phyloP scores from a whole-genome alignment of 352 stramenopile genomes.

The Discostella stelligera region DNA sequence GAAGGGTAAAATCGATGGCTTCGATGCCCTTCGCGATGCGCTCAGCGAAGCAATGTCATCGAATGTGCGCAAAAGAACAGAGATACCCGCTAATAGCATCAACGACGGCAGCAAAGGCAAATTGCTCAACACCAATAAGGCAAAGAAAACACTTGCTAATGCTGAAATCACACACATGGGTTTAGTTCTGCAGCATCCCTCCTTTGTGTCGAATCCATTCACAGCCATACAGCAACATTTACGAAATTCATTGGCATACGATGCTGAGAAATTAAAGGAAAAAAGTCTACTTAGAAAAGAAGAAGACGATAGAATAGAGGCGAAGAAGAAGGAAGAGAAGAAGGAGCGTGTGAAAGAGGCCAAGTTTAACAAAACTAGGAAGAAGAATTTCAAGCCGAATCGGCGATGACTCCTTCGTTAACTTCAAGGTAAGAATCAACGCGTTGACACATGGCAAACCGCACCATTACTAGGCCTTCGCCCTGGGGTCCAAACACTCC shows the following conservation, averaged over 20 bases:
- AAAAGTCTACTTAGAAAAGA: slow-evolving; percentile 21
- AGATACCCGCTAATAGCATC: neutral
- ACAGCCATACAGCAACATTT: slow-evolving; percentile 72
- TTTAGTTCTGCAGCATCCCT: slow-evolving; percentile 73
- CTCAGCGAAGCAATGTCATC: slow-evolving; percentile 19
- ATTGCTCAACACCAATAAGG: slow-evolving; percentile 56
- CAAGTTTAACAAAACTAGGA: slow-evolving; percentile 33
- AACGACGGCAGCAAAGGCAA: neutral
- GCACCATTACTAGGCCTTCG: slow-evolving; percentile 59
- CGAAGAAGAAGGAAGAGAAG: slow-evolving; percentile 48
- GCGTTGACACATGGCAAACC: neutral
- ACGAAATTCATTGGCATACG: slow-evolving; percentile 57
- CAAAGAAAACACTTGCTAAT: slow-evolving; percentile 54
- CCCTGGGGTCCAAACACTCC: slow-evolving; percentile 17
- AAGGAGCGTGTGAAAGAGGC: slow-evolving; percentile 39
- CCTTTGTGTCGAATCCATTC: slow-evolving; percentile 75
- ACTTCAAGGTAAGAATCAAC: neutral
- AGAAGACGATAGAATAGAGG: slow-evolving; percentile 24
- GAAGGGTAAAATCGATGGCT: slow-evolving; percentile 69
- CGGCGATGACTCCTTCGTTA: slow-evolving; percentile 5
- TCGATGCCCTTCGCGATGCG: slow-evolving; percentile 70
- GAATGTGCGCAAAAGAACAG: too few relatives aligned
- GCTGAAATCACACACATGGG: slow-evolving; percentile 66
- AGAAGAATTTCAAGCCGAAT: slow-evolving; percentile 49
- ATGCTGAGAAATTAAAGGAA: slow-evolving; percentile 46